Evolutionary conservation across 441 rosid genomes (phyloP).

Genomic region (Biscutella auriculata): DNA sequence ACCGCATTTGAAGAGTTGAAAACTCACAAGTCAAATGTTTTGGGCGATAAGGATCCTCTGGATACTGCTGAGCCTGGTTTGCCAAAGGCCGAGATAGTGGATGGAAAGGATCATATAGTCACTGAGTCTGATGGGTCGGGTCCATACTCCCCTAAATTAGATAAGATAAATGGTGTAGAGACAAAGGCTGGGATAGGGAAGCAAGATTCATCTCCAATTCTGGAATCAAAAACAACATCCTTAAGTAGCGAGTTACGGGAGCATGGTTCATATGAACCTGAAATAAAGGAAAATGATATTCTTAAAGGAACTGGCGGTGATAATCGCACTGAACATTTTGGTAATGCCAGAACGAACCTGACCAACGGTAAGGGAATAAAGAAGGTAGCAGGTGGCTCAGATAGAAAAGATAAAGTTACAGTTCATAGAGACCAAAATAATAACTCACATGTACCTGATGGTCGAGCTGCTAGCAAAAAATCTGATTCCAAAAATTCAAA

Average conservation of each 20-base stretch:
- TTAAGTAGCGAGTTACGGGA: conserved; percentile 22
- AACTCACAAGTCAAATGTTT: conserved; percentile 34
- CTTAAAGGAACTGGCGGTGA: conserved; percentile 24
- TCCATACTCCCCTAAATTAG: conserved; percentile 22
- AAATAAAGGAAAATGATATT: conserved; percentile 29
- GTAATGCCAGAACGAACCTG: conserved; percentile 25
- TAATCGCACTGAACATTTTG: conserved; percentile 27
- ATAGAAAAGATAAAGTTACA: conserved; percentile 24
- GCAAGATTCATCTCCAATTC: conserved; percentile 26
- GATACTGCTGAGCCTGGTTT: conserved; percentile 37
- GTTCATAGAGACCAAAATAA: conserved; percentile 19
- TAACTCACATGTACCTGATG: conserved; percentile 25
- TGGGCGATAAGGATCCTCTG: conserved; percentile 33
- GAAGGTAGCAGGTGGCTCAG: conserved; percentile 19
- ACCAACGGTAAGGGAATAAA: conserved; percentile 35
- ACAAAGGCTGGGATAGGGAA: conserved; percentile 30
- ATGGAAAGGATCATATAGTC: conserved; percentile 24
- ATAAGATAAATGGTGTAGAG: conserved; percentile 37
- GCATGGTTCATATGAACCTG: conserved; percentile 22
- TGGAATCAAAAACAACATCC: conserved; percentile 26
- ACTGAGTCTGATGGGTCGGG: conserved; percentile 29
- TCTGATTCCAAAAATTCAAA: conserved; percentile 31
- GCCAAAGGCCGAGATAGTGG: conserved; percentile 27
- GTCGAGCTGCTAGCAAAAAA: conserved; percentile 21
- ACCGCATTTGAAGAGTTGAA: conserved; percentile 60